phyloP scores from a whole-genome alignment of 1,139 yeast species.

The Pichia norvegensis region DNA sequence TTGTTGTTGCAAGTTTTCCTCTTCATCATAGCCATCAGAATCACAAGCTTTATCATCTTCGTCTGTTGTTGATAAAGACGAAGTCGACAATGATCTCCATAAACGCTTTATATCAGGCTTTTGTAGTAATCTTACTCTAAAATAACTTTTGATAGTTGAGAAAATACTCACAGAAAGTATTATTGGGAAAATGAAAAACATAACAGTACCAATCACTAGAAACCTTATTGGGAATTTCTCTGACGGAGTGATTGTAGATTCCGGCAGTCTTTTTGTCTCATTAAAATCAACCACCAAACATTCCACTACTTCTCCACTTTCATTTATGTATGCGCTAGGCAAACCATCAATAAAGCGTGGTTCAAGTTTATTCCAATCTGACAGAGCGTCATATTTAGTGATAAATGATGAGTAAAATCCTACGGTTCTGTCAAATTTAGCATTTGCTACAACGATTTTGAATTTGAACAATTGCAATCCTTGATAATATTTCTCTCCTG shows the following conservation, averaged over 20 bases:
- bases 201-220: slow-evolving; percentile 3
- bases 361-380: slow-evolving; percentile 35
- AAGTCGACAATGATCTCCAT: slow-evolving; percentile 12
- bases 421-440: slow-evolving; percentile 62
- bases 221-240: neutral
- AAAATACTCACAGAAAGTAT: slow-evolving; percentile 37
- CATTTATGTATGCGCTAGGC: slow-evolving; percentile 17
- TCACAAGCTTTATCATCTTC: neutral
- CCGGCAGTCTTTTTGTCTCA: slow-evolving; percentile 16
- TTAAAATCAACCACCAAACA: slow-evolving; percentile 54
- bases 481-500: slow-evolving; percentile 39
- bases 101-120: slow-evolving; percentile 16
- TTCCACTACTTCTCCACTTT: slow-evolving; percentile 31
- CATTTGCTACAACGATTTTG: slow-evolving; percentile 60
- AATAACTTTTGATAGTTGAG: slow-evolving; percentile 28
- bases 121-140: slow-evolving; percentile 18
- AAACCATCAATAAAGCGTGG: slow-evolving; percentile 35
- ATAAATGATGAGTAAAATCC: slow-evolving; percentile 48
- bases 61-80: neutral
- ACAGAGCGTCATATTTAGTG: slow-evolving; percentile 44
- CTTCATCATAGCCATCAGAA: slow-evolving; percentile 7
- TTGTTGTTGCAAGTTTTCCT: slow-evolving; percentile 5
- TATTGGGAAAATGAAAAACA: slow-evolving; percentile 48
- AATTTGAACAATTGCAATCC: slow-evolving; percentile 54
- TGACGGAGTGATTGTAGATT: neutral